These are phyloP conservation scores for Umbilicaria muhlenbergii DNA, from an alignment of 495 filamentous ascomycete species.

Conservation along the genomic window DNA sequence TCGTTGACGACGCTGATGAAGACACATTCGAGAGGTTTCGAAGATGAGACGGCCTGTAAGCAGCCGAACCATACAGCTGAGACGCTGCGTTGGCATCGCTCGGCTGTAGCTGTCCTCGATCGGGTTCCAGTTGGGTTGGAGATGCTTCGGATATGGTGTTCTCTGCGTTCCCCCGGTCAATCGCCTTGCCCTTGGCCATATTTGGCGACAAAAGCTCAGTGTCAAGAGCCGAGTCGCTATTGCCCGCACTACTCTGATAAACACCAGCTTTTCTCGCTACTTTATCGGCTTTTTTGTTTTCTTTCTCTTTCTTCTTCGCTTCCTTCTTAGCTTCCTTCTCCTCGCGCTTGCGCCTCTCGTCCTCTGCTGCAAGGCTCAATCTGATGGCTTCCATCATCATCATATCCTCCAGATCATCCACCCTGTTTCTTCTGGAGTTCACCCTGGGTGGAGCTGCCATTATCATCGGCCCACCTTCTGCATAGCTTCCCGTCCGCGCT, in stretches of 20 bases:
- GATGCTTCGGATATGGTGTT: constrained; percentile 7
- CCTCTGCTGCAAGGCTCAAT: constrained; percentile 74
- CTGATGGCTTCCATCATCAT: constrained; percentile 98
- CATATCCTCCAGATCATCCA: constrained; percentile 88
- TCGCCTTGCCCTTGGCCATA: constrained; percentile 66
- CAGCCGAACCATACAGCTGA: constrained; percentile 17
- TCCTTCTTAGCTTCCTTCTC: constrained; percentile 72
- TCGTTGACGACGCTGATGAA: constrained; percentile 58
- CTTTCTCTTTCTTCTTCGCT: constrained; percentile 69
- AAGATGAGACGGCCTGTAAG: constrained; percentile 46
- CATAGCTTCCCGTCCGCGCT: constrained; percentile 20
- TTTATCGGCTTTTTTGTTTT: constrained; percentile 65
- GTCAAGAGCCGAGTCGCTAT: constrained; percentile 24
- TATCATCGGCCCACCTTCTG: constrained; percentile 24
- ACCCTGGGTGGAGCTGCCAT: constrained; percentile 34
- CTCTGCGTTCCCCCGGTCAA: constrained; percentile 35
- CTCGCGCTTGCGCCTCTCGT: constrained; percentile 67
- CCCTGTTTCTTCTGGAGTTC: constrained; percentile 45
- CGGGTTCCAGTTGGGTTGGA: constrained; percentile 12
- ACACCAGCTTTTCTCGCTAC: constrained; percentile 37
- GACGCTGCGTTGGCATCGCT: constrained; percentile 12
- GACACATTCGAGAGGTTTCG: constrained; percentile 73
- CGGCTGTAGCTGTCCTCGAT: constrained; percentile 13
- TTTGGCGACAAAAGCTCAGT: constrained; percentile 7
- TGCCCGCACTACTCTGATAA: constrained; percentile 25